These are phyloP conservation scores for Apiospora pterosperma DNA, from an alignment of 2,329 filamentous ascomycete species.

Conservation along the genomic window DNA sequence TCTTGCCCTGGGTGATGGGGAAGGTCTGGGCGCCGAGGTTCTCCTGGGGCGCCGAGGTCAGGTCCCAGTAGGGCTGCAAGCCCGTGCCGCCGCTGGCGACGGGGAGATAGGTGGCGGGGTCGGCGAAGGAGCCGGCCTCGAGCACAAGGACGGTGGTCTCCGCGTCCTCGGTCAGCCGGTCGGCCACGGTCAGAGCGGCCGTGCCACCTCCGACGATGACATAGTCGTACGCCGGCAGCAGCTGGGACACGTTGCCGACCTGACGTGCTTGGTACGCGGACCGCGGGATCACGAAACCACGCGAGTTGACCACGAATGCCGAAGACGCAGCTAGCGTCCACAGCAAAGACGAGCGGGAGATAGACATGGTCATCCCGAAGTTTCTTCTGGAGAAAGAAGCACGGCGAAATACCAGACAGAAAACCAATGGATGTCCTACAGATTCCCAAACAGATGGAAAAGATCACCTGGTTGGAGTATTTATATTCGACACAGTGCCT, in stretches of 20 bases:
- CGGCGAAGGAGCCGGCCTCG: slow-evolving; percentile 21
- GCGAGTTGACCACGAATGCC: neutral
- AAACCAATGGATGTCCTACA: neutral
- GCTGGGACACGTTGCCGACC: neutral
- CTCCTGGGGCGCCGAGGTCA: slow-evolving; percentile 23
- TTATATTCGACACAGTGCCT: neutral
- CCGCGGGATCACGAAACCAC: neutral
- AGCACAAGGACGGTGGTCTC: slow-evolving; percentile 24
- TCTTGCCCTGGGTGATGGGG: slow-evolving; percentile 18
- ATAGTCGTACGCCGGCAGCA: slow-evolving; percentile 21
- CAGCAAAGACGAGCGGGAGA: neutral
- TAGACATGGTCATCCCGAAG: neutral
- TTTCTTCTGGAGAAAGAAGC: neutral
- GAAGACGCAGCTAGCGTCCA: neutral
- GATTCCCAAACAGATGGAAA: too few species aligned
- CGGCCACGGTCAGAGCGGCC: slow-evolving; percentile 23
- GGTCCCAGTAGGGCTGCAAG: neutral
- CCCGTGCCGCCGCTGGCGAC: neutral
- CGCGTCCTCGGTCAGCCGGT: slow-evolving; percentile 23
- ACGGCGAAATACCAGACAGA: neutral
- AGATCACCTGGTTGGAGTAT: neutral
- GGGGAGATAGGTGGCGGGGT: slow-evolving; percentile 9
- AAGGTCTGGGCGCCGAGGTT: slow-evolving; percentile 20
- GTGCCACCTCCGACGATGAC: slow-evolving; percentile 25
- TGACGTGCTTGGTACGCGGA: slow-evolving; percentile 2